Evolutionary conservation across 208 protist genomes (phyloP).

Genomic region (Crithidia sp.): DNA sequence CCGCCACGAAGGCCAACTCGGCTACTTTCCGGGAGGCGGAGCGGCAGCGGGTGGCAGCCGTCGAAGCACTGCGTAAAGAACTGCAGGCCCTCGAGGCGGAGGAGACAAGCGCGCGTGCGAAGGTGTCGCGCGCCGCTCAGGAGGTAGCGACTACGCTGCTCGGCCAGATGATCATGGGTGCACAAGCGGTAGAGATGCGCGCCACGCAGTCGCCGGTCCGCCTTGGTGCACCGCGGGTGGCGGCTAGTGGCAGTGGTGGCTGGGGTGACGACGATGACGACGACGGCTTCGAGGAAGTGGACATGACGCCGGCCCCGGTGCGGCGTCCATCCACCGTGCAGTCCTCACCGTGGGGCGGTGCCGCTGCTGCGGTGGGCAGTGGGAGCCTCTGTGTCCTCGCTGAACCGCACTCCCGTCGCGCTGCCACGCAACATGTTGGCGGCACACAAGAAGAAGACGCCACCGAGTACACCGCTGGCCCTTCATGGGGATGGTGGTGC

Average conservation of each 20-base stretch:
- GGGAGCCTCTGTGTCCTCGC: neutral
- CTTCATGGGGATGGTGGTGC: too few relatives aligned
- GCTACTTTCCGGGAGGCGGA: neutral
- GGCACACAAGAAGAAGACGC: slow-evolving; percentile 12
- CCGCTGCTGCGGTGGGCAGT: neutral
- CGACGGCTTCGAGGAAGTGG: slow-evolving; percentile 46
- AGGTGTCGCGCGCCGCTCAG: slow-evolving; percentile 32
- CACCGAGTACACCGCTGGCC: slow-evolving; percentile 17
- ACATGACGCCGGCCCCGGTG: slow-evolving; percentile 14
- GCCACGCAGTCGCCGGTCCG: too few relatives aligned
- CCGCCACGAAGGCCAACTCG: neutral
- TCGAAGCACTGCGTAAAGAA: neutral
- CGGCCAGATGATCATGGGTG: slow-evolving; percentile 28
- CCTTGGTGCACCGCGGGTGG: neutral
- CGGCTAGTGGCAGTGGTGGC: neutral
- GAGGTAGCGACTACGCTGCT: slow-evolving; percentile 29
- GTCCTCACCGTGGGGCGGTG: neutral
- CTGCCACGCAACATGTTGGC: neutral
- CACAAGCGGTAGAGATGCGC: slow-evolving; percentile 23
- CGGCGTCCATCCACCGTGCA: neutral
- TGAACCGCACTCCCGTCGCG: neutral
- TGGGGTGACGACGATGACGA: slow-evolving; percentile 48
- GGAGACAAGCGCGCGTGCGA: slow-evolving; percentile 32
- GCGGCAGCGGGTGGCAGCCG: slow-evolving; percentile 1
- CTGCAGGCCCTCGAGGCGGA: slow-evolving; percentile 2